Base-by-base conservation (phyloP, 768 basidiomycete species). In the Cystobasidium tubakii region DNA sequence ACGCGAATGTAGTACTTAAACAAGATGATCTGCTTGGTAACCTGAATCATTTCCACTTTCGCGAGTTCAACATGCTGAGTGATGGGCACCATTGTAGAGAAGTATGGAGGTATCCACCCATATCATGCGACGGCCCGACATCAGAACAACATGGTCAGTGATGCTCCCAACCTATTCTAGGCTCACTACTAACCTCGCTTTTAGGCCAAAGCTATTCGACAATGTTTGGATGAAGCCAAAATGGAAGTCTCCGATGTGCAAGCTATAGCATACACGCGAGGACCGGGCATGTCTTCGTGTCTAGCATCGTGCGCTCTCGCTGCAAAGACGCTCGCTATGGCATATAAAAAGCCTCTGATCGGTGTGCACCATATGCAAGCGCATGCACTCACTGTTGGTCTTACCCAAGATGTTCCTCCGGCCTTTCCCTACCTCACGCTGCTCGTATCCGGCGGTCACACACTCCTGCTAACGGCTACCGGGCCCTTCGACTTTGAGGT, bases 331-430 rank as follows among this genome's bases (percentile, higher is more conserved):
- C 83, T 98, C 1, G 92, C 92, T 0, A 89, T 91, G 0, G 88
- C 87, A 0, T 83, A 87, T 15, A 84, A 85, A 50, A 90, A 92
- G 78, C 93, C 92, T 0, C 74, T 95, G 3, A 67, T 76, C 27
- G 70, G 92, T 1, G 90, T 96, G 6, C 91, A 97, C 81, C 94
- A 98, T 78, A 98, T 97, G 94, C 92, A 94, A 91, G 94, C 90
- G 0, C 95, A 96, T 79, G 90, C 94, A 0, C 83, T 94, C 0
- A 94, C 91, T 0, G 85, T 89, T 0, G 81, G 90, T 29, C 84
- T 95, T 17, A 91, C 92, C 0, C 80, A 82, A 25, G 53, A 77
- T 0, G 73, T 77, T 66, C 83, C 78, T 81, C 92, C 80, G 66
- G 77, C 65, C 27, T 97, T 89, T 80, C 95, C 95, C 0, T 97